Evolutionary conservation across 768 basidiomycete species (phyloP), one percentile per base, ranked within the genome.

Genomic region (Russula griseocarnosa): DNA sequence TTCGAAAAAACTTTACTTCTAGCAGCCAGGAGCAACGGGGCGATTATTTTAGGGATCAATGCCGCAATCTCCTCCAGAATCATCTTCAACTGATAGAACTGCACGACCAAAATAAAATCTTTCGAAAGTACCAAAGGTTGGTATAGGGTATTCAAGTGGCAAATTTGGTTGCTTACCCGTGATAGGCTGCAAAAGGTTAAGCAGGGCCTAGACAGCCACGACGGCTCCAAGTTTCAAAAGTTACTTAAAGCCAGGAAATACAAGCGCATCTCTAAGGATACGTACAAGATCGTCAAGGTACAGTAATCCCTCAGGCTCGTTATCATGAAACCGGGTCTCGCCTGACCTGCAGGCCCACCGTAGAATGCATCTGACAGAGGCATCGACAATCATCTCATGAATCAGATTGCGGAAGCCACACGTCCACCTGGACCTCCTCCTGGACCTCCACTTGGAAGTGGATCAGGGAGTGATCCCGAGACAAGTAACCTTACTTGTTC

Each of bases 361-460:
- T 55, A 61, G 60, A 28, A 1, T 1, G 53, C 53, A 1, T 61
- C 60, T 61, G 11, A 30, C 8, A n/a, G 53, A 36, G 26, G 24
- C 3, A 14, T 26, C 34, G 24, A 28, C 3, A 5, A 34, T 5
- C 30, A 1, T 18, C 18, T 61, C 2, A 20, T 47, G 44, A 26
- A 0, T 20, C 60, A 61, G 20, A n/a, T 61, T 20, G 9, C 1
- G 10, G 18, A 18, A 1, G 53, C 60, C 1, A 7, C 8, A 13
- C 52, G 9, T 18, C 40, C 1, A 20, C 16, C 32, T 9, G n/a
- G n/a, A n/a, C n/a, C n/a, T n/a, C n/a, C n/a, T n/a, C n/a, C n/a
- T n/a, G n/a, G n/a, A n/a, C n/a, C n/a, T 28, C 3, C 28, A 28
- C 28, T 22, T 38, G n/a, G 38, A 40, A 16, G 38, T 8, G 42